Base-by-base conservation (phyloP, 768 basidiomycete genomes). In the Multifurca ochricompacta region DNA sequence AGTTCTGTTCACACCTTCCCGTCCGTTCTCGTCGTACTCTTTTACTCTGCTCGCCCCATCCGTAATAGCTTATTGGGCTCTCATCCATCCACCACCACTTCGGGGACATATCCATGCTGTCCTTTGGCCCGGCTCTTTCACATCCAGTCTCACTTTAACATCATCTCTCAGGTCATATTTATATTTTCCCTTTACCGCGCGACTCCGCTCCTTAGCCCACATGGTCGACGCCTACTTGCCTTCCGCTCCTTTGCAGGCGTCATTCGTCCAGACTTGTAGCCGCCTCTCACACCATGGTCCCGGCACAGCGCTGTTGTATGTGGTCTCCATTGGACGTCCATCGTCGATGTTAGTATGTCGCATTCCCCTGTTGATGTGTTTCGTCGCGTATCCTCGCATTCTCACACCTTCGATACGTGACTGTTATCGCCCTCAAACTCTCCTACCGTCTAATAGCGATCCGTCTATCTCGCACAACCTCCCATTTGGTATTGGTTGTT, bases 71-170 rank as follows among this genome's bases (percentile, higher is more conserved):
- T 62, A 59, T 59, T 50, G 47, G 55, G 56, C 61, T 61, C 54
- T 62, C 44, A 55, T 56, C 59, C 60, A 59, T 45, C n/a, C 59
- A 54, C 39, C 31, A 54, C n/a, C n/a, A 21, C 41, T 62, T 59
- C 36, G 54, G 77, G 67, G 80, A 81, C 80, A 76, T 80, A 80
- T 81, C 75, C 79, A 78, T 80, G 77, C 79, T 73, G 79, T 81
- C 78, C 68, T 59, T 65, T 64, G 71, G 70, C 66, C 68, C 65
- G 49, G 67, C 65, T 64, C 59, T 62, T 62, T 64, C 64, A 63
- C 56, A 57, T 65, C 59, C 60, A 64, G 62, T 50, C 62, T 36
- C 57, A 51, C 59, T 62, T 60, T 53, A 60, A 54, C 62, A 64
- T 61, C 66, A 62, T 59, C 53, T 60, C 58, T 53, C 67, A 57